Evolutionary conservation across 257 asterid species (phyloP).

Genomic region (Plantago major): DNA sequence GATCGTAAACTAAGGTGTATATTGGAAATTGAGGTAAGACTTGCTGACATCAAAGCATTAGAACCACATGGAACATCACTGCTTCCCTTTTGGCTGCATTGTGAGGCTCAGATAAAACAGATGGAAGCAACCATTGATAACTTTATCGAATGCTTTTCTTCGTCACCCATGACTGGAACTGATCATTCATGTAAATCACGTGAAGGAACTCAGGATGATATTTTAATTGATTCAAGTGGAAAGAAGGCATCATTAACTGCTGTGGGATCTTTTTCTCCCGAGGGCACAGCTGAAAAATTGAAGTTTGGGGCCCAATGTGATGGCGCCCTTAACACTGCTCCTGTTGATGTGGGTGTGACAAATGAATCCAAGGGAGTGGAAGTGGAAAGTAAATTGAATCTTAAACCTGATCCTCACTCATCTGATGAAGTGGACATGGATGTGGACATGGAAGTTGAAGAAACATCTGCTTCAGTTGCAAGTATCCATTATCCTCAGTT

Average conservation of each 20-base stretch:
- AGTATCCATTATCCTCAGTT: constrained; percentile 27
- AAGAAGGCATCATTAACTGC: constrained; percentile 23
- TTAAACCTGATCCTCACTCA: constrained; percentile 30
- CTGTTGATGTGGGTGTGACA: constrained; percentile 24
- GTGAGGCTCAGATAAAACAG: constrained; percentile 50
- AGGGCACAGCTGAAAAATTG: constrained; percentile 23
- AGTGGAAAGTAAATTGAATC: constrained; percentile 30
- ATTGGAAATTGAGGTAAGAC: constrained; percentile 69
- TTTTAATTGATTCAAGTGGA: constrained; percentile 28
- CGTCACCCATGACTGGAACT: constrained; percentile 30
- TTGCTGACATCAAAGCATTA: constrained; percentile 68
- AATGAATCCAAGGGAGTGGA: constrained; percentile 29
- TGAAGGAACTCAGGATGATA: constrained; percentile 28
- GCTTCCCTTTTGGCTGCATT: constrained; percentile 81
- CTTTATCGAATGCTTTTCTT: constrained; percentile 22
- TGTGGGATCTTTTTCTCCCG: constrained; percentile 26
- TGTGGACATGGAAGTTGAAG: constrained; percentile 98
- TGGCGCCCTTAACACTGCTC: constrained; percentile 24
- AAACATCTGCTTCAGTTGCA: constrained; percentile 38
- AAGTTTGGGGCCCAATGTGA: constrained; percentile 27
- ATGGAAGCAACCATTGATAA: constrained; percentile 50
- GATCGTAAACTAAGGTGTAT: constrained; percentile 39
- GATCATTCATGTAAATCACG: constrained; percentile 28
- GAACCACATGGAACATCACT: constrained; percentile 57
- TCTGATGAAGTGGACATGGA: constrained; percentile 91